phyloP scores from a whole-genome alignment of 345 rosid species.

The Hibiscus trionum region DNA sequence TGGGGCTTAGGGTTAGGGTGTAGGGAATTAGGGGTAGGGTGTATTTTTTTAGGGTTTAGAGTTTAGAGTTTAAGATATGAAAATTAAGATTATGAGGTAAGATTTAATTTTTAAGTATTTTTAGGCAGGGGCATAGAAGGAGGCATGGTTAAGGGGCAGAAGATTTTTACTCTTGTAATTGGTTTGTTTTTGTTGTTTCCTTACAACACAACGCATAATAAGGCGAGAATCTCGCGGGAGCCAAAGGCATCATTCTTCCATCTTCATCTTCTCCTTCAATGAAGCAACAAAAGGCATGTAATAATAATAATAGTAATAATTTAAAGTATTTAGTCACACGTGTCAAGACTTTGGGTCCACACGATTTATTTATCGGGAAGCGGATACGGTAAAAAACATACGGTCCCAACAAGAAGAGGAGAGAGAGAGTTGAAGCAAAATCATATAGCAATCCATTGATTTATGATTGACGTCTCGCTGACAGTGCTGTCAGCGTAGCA shows the following conservation, averaged over 20 bases:
- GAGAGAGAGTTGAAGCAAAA: slow-evolving; percentile 13
- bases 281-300: slow-evolving; percentile 27
- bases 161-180: too few relatives aligned
- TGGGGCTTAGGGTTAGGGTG: too few relatives aligned
- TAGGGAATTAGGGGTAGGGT: too few relatives aligned
- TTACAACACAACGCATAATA: slow-evolving; percentile 24
- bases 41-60: too few relatives aligned
- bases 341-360: slow-evolving; percentile 19
- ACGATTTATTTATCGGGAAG: not conserved
- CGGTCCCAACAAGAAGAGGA: slow-evolving; percentile 13
- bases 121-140: too few relatives aligned
- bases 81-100: too few relatives aligned
- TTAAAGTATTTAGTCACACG: slow-evolving; percentile 21
- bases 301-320: not conserved
- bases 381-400: slow-evolving; percentile 32
- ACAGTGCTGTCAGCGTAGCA: slow-evolving; percentile 34
- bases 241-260: slow-evolving; percentile 2
- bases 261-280: not conserved
- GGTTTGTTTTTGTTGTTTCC: not conserved
- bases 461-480: slow-evolving; percentile 66
- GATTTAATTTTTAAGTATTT: too few relatives aligned
- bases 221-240: slow-evolving; percentile 62
- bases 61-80: too few relatives aligned
- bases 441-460: slow-evolving; percentile 61
- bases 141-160: too few relatives aligned